Evolutionary conservation across 306 rosid genomes (phyloP).

Genomic region (Canavalia ensiformis): DNA sequence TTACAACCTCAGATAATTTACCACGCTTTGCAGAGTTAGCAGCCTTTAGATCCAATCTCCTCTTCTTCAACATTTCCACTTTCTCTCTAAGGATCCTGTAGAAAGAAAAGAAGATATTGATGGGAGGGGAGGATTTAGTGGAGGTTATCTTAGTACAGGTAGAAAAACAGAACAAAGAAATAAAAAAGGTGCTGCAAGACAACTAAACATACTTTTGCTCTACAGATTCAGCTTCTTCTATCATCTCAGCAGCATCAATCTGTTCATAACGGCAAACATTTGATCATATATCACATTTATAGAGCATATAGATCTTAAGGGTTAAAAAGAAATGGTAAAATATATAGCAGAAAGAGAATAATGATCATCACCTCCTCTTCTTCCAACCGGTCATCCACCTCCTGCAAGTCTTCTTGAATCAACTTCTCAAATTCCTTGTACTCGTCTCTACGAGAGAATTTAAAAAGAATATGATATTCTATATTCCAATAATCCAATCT

Average conservation of each 20-base stretch:
- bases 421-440: conserved; percentile 94
- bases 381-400: conserved; percentile 91
- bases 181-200: background rate
- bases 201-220: conserved; percentile 74
- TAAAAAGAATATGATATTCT: conserved; percentile 42
- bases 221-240: conserved; percentile 87
- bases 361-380: conserved; percentile 85
- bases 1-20: conserved; percentile 52
- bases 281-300: conserved; percentile 26
- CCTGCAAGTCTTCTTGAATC: conserved; percentile 93
- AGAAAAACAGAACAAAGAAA: conserved; percentile 25
- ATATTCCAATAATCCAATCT: conserved; percentile 28
- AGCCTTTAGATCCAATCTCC: conserved; percentile 71
- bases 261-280: conserved; percentile 52
- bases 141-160: background rate
- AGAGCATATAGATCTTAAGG: conserved; percentile 9
- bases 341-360: conserved; percentile 36
- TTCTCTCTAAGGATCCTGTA: conserved; percentile 70
- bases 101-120: conserved; percentile 12
- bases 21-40: conserved; percentile 62
- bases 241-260: conserved; percentile 92
- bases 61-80: conserved; percentile 79
- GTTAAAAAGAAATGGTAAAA: background rate
- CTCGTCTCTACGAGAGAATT: conserved; percentile 75
- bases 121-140: background rate